Base-by-base conservation (phyloP, 495 filamentous ascomycete species). In the Trypethelium eluteriae region DNA sequence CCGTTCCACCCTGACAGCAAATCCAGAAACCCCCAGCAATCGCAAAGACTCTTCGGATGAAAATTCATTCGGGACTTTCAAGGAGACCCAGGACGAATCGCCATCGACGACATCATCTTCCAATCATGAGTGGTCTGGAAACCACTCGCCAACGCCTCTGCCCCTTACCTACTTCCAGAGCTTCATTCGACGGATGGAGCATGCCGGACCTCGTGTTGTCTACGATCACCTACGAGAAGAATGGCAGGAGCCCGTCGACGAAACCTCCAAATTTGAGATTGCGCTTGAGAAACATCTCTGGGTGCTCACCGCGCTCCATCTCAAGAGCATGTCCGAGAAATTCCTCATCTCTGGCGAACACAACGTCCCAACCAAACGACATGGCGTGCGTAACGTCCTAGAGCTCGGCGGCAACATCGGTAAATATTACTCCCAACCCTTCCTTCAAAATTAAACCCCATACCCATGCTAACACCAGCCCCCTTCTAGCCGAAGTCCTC, bases 151-250 rank as follows among this genome's bases (percentile, higher is more conserved):
- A 7, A 35, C 53, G 32, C 53, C 53, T 59, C 32, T 59, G 53
- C 53, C 53, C 2, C 66, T 71, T 25, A 70, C 71, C 16, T 68
- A 68, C 9, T 75, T 75, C 63, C 71, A 73, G 47, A 64, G 70
- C 5, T 75, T 75, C 66, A 70, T 75, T 53, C 67, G 68, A n/a
- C 66, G 70, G 14, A 75, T 75, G 71, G 71, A 73, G 46, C 69
- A 38, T 34, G 73, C 71, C 2, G 71, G 71, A 1, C 66, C 73
- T 2, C 66, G 64, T n/a, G 57, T 73, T 9, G 70, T 75, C 46
- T 64, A 71, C 2, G 73, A 75, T 34, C 71, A 71, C 16, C 61
- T 75, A 12, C 70, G 69, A 44, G 71, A 73, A 63, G 73, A 73
- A 38, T 70, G 71, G 73, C 32, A 69, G 16, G 64, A 70, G 10